Conservation (phyloP, 2,329 filamentous ascomycete species). For the Sporothrix dimorphospora region DNA sequence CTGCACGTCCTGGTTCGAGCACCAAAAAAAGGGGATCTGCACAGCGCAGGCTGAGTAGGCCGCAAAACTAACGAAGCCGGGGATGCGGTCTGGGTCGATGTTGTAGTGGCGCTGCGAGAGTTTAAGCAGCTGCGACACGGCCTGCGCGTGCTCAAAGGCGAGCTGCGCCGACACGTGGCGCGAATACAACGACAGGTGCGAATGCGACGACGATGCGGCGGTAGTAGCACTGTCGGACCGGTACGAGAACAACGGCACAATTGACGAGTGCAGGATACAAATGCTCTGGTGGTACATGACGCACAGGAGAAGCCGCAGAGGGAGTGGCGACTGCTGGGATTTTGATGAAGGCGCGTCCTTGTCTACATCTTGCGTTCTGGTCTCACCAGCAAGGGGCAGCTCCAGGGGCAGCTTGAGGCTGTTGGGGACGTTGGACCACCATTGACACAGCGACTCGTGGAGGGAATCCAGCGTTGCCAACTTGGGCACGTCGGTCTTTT, state of each 20-base stretch:
- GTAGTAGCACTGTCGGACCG: background rate
- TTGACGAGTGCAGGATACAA: background rate
- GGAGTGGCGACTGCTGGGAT: background rate
- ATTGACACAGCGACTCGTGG: constrained; percentile 1
- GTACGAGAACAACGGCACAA: constrained; percentile 8
- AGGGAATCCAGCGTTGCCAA: background rate
- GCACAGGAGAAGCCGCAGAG: constrained; percentile 1
- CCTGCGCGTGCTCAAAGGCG: constrained; percentile 12
- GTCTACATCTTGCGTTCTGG: background rate
- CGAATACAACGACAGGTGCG: background rate
- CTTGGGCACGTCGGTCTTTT: constrained; percentile 2
- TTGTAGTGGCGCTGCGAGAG: background rate
- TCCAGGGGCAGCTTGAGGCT: background rate
- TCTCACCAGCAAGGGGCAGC: background rate
- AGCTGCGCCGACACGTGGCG: constrained; percentile 5
- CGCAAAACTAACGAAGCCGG: background rate
- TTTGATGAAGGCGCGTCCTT: background rate
- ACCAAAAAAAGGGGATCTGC: constrained; percentile 8
- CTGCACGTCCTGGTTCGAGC: background rate
- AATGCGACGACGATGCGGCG: background rate
- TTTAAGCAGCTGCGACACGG: background rate
- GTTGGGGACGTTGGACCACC: background rate
- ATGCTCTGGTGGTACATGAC: constrained; percentile 3
- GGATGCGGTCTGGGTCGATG: constrained; percentile 3
- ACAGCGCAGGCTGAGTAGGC: constrained; percentile 6